Evolutionary conservation across 768 basidiomycete genomes (phyloP).

Genomic region (Tephrocybe sp.): DNA sequence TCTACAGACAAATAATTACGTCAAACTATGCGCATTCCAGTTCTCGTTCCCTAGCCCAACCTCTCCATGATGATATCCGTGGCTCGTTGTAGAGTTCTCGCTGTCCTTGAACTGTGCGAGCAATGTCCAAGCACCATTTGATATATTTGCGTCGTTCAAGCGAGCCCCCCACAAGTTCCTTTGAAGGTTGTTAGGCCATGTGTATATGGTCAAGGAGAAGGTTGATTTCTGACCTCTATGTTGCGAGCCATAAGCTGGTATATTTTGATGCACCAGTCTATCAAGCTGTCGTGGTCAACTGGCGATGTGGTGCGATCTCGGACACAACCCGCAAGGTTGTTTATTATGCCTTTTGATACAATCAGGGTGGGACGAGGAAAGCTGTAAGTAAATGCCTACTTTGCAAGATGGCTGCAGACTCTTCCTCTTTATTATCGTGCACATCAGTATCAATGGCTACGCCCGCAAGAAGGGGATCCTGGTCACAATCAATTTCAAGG

Average conservation of each 20-base stretch:
- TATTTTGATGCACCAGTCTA: constrained; percentile 43
- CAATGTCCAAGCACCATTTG: constrained; percentile 33
- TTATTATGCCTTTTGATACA: constrained; percentile 40
- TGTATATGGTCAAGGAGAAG: background rate
- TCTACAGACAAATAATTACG: too few species aligned
- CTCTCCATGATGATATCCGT: constrained; percentile 29
- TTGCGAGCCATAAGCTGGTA: constrained; percentile 53
- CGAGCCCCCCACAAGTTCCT: constrained; percentile 17
- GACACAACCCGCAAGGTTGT: constrained; percentile 40
- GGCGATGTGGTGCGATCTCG: constrained; percentile 20
- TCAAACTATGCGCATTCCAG: background rate
- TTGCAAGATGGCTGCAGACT: constrained; percentile 15
- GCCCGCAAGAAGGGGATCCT: constrained; percentile 8
- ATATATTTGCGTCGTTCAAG: constrained; percentile 25
- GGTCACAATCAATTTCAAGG: constrained; percentile 46
- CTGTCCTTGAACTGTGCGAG: constrained; percentile 26
- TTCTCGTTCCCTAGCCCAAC: constrained; percentile 29
- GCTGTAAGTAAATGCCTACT: constrained; percentile 3
- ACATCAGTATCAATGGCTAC: constrained; percentile 1
- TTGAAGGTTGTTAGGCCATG: constrained; percentile 5
- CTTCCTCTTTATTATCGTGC: constrained; percentile 1
- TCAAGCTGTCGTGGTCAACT: constrained; percentile 29
- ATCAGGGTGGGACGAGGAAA: background rate
- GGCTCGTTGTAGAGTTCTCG: constrained; percentile 26
- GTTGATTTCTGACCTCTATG: constrained; percentile 34